These are phyloP conservation scores for Spergularia azorica DNA, from an alignment of 179 eudicot species.

Conservation along the genomic window DNA sequence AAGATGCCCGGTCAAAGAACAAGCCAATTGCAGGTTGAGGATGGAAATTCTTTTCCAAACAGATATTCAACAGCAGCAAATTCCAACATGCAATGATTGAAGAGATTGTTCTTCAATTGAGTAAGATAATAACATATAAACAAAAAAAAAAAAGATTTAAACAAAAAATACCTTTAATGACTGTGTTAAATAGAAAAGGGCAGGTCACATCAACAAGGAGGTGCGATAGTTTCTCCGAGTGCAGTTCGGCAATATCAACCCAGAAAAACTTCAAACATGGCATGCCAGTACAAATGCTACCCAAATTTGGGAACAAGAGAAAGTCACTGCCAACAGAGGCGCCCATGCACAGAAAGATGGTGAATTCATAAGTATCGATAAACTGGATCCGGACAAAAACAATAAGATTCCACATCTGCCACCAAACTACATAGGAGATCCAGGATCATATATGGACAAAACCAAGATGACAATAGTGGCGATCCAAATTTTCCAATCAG, in stretches of 20 bases:
- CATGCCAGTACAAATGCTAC: conserved; percentile 45
- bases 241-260: conserved; percentile 49
- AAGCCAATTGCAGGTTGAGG: too few species aligned
- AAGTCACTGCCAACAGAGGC: conserved; percentile 56
- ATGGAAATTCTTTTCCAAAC: not conserved
- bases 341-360: not conserved
- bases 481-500: not conserved
- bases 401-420: not conserved
- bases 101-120: not conserved
- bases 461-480: too few species aligned
- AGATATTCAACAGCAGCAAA: not conserved
- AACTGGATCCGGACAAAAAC: too few species aligned
- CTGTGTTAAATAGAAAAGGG: conserved; percentile 73
- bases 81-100: not conserved
- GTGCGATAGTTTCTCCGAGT: conserved; percentile 63
- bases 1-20: too few species aligned
- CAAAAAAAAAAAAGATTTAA: too few species aligned
- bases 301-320: conserved; percentile 61
- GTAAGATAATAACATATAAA: too few species aligned
- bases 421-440: not conserved
- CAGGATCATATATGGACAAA: not conserved
- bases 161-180: conserved; percentile 98
- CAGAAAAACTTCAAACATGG: conserved; percentile 93
- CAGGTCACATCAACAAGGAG: conserved; percentile 67
- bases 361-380: not conserved